These are phyloP conservation scores for Termitomyces sp. DNA, from an alignment of 768 basidiomycete genomes.

Conservation along the genomic window DNA sequence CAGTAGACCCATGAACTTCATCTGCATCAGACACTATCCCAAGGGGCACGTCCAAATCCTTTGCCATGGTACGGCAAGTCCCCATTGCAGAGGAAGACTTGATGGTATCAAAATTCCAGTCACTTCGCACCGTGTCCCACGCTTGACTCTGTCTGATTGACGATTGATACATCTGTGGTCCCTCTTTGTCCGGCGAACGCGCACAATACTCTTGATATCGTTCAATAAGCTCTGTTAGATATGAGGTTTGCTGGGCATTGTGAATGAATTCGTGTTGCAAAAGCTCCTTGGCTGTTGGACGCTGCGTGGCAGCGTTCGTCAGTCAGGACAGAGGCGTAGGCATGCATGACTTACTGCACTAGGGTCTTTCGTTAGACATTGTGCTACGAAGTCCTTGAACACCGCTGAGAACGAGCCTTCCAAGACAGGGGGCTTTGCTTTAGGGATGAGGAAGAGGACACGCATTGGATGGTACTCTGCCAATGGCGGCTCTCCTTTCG, in stretches of 20 bases:
- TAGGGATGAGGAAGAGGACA: conserved; percentile 95
- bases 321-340: background rate
- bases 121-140: conserved; percentile 86
- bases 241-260: conserved; percentile 74
- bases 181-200: conserved; percentile 53
- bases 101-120: conserved; percentile 95
- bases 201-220: conserved; percentile 75
- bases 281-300: conserved; percentile 87
- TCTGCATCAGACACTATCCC: conserved; percentile 45
- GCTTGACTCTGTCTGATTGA: conserved; percentile 50
- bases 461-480: conserved; percentile 99
- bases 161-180: conserved; percentile 47
- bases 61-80: conserved; percentile 67
- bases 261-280: conserved; percentile 92
- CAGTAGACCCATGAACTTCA: conserved; percentile 40
- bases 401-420: conserved; percentile 80
- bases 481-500: conserved; percentile 93
- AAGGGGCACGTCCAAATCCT: conserved; percentile 51
- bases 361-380: conserved; percentile 93
- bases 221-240: conserved; percentile 83
- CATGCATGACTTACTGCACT: conserved; percentile 43
- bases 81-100: conserved; percentile 70
- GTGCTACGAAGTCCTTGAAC: conserved; percentile 90
- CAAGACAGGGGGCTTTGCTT: conserved; percentile 87
- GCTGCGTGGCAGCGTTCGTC: conserved; percentile 39